Conservation (phyloP, 1,139 yeast genomes). For the Taphrina sp. region DNA sequence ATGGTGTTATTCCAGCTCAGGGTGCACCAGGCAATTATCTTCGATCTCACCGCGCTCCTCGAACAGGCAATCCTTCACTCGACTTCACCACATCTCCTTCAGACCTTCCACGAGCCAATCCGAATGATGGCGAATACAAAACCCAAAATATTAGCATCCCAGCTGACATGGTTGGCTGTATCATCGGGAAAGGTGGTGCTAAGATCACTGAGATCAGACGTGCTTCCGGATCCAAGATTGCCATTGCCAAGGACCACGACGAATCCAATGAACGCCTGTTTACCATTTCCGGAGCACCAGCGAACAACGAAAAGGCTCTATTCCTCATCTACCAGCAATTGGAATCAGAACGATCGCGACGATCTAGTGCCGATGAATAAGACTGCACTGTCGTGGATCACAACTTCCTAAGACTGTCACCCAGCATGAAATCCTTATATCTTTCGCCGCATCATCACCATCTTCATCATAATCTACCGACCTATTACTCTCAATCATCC, state of each 20-base stretch:
- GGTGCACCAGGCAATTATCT: constrained; percentile 31
- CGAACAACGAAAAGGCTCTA: constrained; percentile 68
- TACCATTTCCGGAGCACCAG: constrained; percentile 66
- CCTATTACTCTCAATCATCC: too few species aligned
- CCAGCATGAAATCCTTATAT: too few species aligned
- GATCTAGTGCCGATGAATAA: too few species aligned
- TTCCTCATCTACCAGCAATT: constrained; percentile 67
- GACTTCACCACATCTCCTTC: neutral
- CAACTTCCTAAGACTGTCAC: too few species aligned
- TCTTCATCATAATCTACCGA: too few species aligned
- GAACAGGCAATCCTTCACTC: constrained; percentile 16
- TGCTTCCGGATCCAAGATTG: constrained; percentile 74
- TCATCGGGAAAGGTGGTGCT: constrained; percentile 82
- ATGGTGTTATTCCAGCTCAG: constrained; percentile 22
- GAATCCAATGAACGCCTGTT: constrained; percentile 64
- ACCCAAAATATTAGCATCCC: constrained; percentile 60
- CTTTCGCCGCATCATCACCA: too few species aligned
- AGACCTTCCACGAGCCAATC: neutral
- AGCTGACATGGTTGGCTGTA: constrained; percentile 83
- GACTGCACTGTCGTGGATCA: too few species aligned
- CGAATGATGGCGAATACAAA: constrained; percentile 5
- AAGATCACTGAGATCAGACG: constrained; percentile 85
- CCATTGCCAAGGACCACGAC: constrained; percentile 70
- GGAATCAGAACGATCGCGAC: constrained; percentile 56
- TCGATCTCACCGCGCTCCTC: constrained; percentile 26